A percentile compares a stretch with the other conserved stretches of the same genome.
phyloP scores from a whole-genome alignment of 805 yeast species.

The Lipomyces sp. region DNA sequence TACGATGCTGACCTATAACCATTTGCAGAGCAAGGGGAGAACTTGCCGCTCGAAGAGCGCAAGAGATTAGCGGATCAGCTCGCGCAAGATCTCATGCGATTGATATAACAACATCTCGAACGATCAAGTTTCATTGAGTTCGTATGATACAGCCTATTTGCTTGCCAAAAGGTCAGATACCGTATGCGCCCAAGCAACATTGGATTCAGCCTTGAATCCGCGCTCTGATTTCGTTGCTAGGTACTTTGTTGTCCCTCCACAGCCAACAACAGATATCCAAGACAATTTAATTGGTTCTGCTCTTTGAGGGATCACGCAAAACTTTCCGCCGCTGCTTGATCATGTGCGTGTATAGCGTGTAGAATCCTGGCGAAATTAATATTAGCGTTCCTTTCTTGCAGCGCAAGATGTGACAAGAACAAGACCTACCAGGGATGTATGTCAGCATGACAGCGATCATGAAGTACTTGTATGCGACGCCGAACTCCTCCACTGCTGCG shows the following conservation, averaged over 20 bases:
- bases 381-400: too few relatives aligned
- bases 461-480: conserved; percentile 50
- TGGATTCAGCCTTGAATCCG: too few relatives aligned
- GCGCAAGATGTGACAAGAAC: too few relatives aligned
- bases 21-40: conserved; percentile 22
- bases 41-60: conserved; percentile 34
- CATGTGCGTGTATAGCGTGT: conserved; percentile 82
- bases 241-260: too few relatives aligned
- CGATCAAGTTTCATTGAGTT: too few relatives aligned
- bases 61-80: conserved; percentile 36
- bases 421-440: conserved; percentile 69
- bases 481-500: conserved; percentile 50
- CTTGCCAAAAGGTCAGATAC: too few relatives aligned
- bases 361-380: conserved; percentile 46
- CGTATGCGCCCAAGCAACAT: too few relatives aligned
- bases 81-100: conserved; percentile 35
- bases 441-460: conserved; percentile 57
- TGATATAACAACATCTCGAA: conserved; percentile 3
- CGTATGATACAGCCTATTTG: too few relatives aligned
- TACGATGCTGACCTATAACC: not conserved
- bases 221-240: too few relatives aligned
- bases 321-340: conserved; percentile 80
- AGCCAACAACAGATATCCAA: too few relatives aligned
- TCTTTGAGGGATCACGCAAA: too few relatives aligned
- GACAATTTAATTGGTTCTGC: too few relatives aligned